phyloP scores from a whole-genome alignment of 805 yeast species.

The Isabelozyma heimii region DNA sequence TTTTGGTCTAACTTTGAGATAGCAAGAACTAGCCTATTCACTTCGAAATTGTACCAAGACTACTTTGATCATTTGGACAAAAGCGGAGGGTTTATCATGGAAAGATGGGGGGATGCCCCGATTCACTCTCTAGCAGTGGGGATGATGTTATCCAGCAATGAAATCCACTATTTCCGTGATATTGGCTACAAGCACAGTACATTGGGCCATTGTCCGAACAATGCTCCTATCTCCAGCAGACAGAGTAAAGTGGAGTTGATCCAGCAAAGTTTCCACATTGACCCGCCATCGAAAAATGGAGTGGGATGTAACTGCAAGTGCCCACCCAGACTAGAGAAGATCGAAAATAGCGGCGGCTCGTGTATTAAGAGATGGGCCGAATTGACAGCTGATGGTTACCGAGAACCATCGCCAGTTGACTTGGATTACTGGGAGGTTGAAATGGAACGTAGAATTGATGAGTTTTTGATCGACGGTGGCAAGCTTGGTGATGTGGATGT shows the following conservation, averaged over 20 bases:
- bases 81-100: slow-evolving; percentile 81
- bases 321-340: slow-evolving; percentile 48
- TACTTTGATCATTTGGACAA: slow-evolving; percentile 69
- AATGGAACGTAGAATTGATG: slow-evolving; percentile 17
- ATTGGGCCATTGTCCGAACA: slow-evolving; percentile 78
- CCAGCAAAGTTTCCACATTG: slow-evolving; percentile 32
- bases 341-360: slow-evolving; percentile 53
- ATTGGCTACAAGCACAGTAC: slow-evolving; percentile 86
- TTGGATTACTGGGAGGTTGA: slow-evolving; percentile 21
- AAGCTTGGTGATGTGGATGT: slow-evolving; percentile 13
- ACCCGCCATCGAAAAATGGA: slow-evolving; percentile 37
- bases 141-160: slow-evolving; percentile 62
- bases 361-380: slow-evolving; percentile 55
- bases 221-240: slow-evolving; percentile 36
- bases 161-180: slow-evolving; percentile 88
- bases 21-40: slow-evolving; percentile 76
- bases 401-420: slow-evolving; percentile 15
- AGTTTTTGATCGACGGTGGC: slow-evolving; percentile 18
- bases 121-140: slow-evolving; percentile 86
- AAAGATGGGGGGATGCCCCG: slow-evolving; percentile 98
- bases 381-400: slow-evolving; percentile 28
- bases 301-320: slow-evolving; percentile 89
- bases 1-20: slow-evolving; percentile 95
- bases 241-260: slow-evolving; percentile 17
- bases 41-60: slow-evolving; percentile 57